Conservation (phyloP, 768 basidiomycete species). For the Butyriboletus loyo region DNA sequence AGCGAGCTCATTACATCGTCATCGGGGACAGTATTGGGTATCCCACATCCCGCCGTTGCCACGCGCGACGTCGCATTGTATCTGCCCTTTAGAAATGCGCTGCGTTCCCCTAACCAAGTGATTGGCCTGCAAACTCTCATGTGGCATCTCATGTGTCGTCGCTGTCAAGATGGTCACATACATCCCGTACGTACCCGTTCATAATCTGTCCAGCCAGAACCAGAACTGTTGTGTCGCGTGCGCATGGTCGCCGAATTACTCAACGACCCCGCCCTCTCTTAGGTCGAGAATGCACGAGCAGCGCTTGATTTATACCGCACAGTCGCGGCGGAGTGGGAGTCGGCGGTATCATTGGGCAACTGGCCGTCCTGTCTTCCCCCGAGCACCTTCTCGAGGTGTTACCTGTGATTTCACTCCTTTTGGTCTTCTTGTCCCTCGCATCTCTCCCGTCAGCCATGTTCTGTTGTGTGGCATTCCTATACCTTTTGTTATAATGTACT, state of each 20-base stretch:
- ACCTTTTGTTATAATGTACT: slow-evolving; percentile 23
- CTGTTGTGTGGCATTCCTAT: slow-evolving; percentile 4
- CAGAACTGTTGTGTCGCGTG: not conserved
- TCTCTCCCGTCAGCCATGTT: not conserved
- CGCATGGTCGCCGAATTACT: slow-evolving; percentile 8
- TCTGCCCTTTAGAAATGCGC: slow-evolving; percentile 71
- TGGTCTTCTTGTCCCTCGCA: slow-evolving; percentile 15
- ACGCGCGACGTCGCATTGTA: slow-evolving; percentile 83
- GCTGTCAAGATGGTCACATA: slow-evolving; percentile 68
- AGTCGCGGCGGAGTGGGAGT: slow-evolving; percentile 65
- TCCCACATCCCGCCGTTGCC: slow-evolving; percentile 72
- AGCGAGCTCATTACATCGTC: slow-evolving; percentile 13
- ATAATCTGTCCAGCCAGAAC: not conserved
- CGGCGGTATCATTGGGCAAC: slow-evolving; percentile 50
- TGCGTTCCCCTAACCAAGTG: slow-evolving; percentile 62
- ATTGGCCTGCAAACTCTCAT: slow-evolving; percentile 76
- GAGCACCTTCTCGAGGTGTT: slow-evolving; percentile 77
- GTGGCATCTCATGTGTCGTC: slow-evolving; percentile 79
- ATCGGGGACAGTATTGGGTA: slow-evolving; percentile 59
- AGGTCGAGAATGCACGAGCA: slow-evolving; percentile 79
- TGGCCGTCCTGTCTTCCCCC: slow-evolving; percentile 81
- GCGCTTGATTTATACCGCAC: slow-evolving; percentile 52
- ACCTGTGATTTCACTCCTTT: slow-evolving; percentile 40
- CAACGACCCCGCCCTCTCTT: slow-evolving; percentile 7
- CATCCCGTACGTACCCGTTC: slow-evolving; percentile 59